phyloP scores from a whole-genome alignment of 345 rosid genomes.

The Camelina laxa region DNA sequence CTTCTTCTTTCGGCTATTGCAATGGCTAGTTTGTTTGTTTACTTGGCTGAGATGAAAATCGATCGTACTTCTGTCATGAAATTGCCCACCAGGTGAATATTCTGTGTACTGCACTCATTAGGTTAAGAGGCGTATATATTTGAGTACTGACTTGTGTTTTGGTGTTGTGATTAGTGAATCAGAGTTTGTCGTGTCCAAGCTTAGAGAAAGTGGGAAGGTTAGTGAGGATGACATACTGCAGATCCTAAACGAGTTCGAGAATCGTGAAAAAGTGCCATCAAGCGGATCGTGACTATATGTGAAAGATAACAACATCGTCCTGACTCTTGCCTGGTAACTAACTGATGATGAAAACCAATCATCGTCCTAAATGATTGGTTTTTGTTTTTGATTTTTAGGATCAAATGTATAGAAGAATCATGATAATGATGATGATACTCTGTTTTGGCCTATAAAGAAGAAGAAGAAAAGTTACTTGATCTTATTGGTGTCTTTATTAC shows the following conservation, averaged over 20 bases:
- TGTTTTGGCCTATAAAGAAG: background rate
- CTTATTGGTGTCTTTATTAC: no score
- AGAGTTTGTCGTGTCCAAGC: slow-evolving; percentile 73
- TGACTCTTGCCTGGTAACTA: slow-evolving; percentile 43
- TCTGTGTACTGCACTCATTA: background rate
- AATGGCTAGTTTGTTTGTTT: slow-evolving; percentile 58
- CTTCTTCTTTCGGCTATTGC: slow-evolving; percentile 55
- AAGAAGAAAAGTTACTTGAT: no score
- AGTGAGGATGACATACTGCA: slow-evolving; percentile 61
- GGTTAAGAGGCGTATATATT: background rate
- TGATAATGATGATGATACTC: background rate
- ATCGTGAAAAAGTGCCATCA: slow-evolving; percentile 32
- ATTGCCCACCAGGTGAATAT: slow-evolving; percentile 49
- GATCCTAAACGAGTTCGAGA: slow-evolving; percentile 65
- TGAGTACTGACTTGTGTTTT: slow-evolving; percentile 8
- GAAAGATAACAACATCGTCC: slow-evolving; percentile 62
- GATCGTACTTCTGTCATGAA: background rate
- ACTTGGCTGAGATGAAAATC: slow-evolving; percentile 43
- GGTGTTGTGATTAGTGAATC: slow-evolving; percentile 53
- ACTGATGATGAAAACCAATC: no score
- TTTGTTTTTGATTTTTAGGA: background rate
- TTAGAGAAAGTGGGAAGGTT: slow-evolving; percentile 75
- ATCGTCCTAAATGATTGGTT: background rate
- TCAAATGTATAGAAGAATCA: background rate
- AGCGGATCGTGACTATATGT: slow-evolving; percentile 55